Base-by-base conservation (phyloP, 2,329 filamentous ascomycete species). In the Botrytis sinoallii region DNA sequence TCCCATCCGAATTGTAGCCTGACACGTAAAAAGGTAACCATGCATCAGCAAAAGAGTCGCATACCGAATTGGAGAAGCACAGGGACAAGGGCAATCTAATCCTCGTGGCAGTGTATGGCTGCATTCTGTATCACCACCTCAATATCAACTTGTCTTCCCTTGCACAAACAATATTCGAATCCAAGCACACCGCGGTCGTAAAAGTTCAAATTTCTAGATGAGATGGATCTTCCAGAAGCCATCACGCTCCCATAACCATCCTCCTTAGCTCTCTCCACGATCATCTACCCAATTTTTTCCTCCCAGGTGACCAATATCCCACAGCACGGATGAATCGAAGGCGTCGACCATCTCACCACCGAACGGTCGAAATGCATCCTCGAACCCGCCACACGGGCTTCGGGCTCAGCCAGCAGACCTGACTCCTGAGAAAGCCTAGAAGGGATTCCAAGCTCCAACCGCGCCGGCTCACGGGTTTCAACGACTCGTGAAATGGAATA, bases 1-100 rank as follows among this genome's bases (percentile, higher is more conserved):
- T 40, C 22, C 48, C 35, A 65, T 73, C 72, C 72, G 72, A 73
- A 73, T 73, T 71, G 44, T 29, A 65, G 60, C n/a, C 68, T 73
- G 72, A 73, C 72, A 73, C 72, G 72, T 73, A 73, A 73, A 68
- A 57, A 29, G 46, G 44, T 57, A 68, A 25, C 38, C 25, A 29
- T 70, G 38, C 42, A 55, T 38, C 59, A 68, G 59, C 46, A 25
- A 52, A 38, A 48, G 42, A 48, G 46, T 29, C n/a, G 35, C 65
- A 68, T 42, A 4, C 25, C 25, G 46, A 29, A 40, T 42, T 40
- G 57, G n/a, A 55, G 35, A 68, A 68, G 4, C 61, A 42, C 35
- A 57, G 61, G 61, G 61, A 25, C n/a, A 57, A n/a, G 66, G 64
- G 44, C 32, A 48, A 25, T n/a, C 44, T 8, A 29, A 66, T 48